These are phyloP conservation scores for Termitomyces heimii DNA, from an alignment of 768 basidiomycete genomes.

Conservation along the genomic window DNA sequence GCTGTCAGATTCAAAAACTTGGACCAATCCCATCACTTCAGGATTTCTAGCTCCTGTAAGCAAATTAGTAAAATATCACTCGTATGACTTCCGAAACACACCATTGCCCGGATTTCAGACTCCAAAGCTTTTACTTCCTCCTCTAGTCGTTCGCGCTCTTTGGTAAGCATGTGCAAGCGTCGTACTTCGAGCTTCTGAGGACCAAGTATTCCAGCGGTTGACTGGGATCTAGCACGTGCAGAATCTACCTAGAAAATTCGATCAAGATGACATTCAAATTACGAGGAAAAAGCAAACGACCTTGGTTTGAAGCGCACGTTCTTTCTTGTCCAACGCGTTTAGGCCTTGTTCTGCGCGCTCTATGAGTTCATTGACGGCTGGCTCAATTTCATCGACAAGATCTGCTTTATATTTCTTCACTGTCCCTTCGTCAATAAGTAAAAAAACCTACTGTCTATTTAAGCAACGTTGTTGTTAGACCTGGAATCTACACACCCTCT, in stretches of 20 bases:
- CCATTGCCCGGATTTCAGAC: constrained; percentile 55
- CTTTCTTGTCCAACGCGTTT: constrained; percentile 53
- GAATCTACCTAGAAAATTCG: constrained; percentile 45
- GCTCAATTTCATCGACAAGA: constrained; percentile 75
- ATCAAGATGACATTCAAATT: neutral
- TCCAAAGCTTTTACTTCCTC: constrained; percentile 55
- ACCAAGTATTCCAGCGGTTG: constrained; percentile 43
- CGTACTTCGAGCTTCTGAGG: constrained; percentile 63
- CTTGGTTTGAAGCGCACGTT: constrained; percentile 56
- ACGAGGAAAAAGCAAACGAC: constrained; percentile 26
- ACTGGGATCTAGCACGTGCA: constrained; percentile 39
- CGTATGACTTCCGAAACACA: constrained; percentile 19
- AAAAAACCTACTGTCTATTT: constrained; percentile 48
- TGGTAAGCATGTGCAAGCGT: constrained; percentile 55
- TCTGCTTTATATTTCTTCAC: constrained; percentile 72
- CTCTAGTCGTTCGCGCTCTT: constrained; percentile 65
- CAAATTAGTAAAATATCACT: neutral
- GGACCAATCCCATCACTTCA: constrained; percentile 5
- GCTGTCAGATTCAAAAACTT: neutral
- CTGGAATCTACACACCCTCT: constrained; percentile 40
- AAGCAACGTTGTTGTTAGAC: neutral
- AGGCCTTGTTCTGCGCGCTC: constrained; percentile 67
- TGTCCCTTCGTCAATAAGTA: constrained; percentile 67
- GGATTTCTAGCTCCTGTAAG: constrained; percentile 14
- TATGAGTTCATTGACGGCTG: constrained; percentile 71